phyloP scores from a whole-genome alignment of 2,329 filamentous ascomycete species.

The Epichloe bromicola region DNA sequence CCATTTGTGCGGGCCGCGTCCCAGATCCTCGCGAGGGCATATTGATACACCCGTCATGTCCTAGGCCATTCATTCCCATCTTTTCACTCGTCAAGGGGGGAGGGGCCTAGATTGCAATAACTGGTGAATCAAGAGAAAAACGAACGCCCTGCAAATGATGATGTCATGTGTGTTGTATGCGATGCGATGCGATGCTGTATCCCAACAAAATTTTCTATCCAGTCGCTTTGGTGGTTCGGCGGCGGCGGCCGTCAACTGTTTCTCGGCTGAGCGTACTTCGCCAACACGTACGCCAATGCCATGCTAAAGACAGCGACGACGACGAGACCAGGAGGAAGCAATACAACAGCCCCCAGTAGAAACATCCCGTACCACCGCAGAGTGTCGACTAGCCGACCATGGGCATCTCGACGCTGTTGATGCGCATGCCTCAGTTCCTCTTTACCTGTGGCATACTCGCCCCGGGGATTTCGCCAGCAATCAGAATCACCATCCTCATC shows the following conservation, averaged over 20 bases:
- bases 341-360: conserved; percentile 30
- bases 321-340: conserved; percentile 32
- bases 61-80: background rate
- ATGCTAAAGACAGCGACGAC: conserved; percentile 21
- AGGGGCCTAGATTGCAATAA: background rate
- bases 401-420: conserved; percentile 20
- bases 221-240: background rate
- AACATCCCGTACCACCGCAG: conserved; percentile 30
- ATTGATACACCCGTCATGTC: background rate
- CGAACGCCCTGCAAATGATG: conserved; percentile 19
- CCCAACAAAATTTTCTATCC: conserved; percentile 14
- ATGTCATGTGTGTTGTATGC: conserved; percentile 6
- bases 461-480: conserved; percentile 11
- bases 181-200: background rate
- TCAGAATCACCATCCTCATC: conserved; percentile 13
- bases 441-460: conserved; percentile 7
- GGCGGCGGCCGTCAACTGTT: background rate
- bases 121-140: background rate
- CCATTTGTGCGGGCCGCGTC: background rate
- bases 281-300: conserved; percentile 29
- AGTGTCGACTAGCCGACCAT: conserved; percentile 26
- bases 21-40: background rate
- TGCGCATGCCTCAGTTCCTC: conserved; percentile 18
- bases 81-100: background rate
- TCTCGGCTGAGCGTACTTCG: conserved; percentile 13